Conservation (phyloP, 495 filamentous ascomycete genomes). For the Podospora pseudopauciseta region DNA sequence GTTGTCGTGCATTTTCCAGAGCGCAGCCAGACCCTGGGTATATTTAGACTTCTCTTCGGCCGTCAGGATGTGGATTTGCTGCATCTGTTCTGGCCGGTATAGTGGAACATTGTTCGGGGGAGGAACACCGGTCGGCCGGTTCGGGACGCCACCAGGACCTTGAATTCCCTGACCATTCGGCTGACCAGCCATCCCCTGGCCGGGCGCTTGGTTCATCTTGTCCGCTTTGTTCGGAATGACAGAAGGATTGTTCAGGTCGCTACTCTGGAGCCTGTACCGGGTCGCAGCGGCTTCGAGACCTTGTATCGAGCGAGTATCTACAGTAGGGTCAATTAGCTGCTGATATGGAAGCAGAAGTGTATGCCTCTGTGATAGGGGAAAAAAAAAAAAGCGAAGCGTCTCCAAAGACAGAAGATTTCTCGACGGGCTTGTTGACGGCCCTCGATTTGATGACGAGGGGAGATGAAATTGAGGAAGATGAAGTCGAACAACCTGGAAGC, state of each 20-base stretch:
- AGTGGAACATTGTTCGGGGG: slow-evolving; percentile 18
- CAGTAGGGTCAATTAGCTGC: neutral
- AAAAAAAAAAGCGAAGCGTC: neutral
- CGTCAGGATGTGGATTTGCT: slow-evolving; percentile 38
- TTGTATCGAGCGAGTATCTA: neutral
- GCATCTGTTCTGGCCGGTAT: slow-evolving; percentile 49
- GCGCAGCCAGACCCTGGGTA: slow-evolving; percentile 54
- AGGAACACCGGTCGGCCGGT: slow-evolving; percentile 8
- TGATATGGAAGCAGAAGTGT: neutral
- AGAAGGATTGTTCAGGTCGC: neutral
- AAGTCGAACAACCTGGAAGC: neutral
- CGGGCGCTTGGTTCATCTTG: slow-evolving; percentile 36
- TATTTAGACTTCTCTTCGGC: slow-evolving; percentile 66
- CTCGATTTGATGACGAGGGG: neutral
- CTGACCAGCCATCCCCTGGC: slow-evolving; percentile 32
- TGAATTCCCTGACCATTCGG: slow-evolving; percentile 14
- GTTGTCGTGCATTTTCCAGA: slow-evolving; percentile 61
- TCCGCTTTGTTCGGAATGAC: neutral
- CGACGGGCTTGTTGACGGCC: neutral
- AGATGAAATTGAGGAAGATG: neutral
- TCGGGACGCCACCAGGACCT: neutral
- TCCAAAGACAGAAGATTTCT: neutral
- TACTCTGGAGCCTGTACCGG: neutral
- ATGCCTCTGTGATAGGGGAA: neutral
- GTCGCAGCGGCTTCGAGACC: neutral